Conservation (phyloP, 805 yeast genomes). For the Jamesozyma spencerorum region DNA sequence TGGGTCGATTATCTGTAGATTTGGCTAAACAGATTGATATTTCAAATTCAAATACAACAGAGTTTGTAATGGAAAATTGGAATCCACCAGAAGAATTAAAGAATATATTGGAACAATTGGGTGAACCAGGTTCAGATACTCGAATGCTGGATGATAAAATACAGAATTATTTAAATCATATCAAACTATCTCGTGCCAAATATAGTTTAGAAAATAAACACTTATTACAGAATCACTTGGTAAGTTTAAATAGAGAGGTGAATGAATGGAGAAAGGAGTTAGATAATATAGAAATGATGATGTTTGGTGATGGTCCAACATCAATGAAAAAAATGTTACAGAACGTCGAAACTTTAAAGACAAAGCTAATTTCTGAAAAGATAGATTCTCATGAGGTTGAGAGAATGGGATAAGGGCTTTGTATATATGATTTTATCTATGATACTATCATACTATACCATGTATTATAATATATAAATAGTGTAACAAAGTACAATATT, state of each 20-base stretch:
- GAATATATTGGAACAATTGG: slow-evolving; percentile 15
- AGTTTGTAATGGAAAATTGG: slow-evolving; percentile 18
- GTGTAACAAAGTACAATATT: no score
- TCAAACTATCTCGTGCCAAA: slow-evolving; percentile 26
- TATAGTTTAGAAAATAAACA: slow-evolving; percentile 26
- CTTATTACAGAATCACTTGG: slow-evolving; percentile 16
- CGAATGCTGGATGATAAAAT: slow-evolving; percentile 10
- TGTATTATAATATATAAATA: no score
- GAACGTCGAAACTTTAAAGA: slow-evolving; percentile 17
- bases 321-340: slow-evolving; percentile 25
- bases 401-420: neutral
- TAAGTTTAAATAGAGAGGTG: slow-evolving; percentile 20
- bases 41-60: slow-evolving; percentile 13
- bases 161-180: slow-evolving; percentile 18
- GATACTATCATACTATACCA: no score
- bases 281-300: slow-evolving; percentile 22
- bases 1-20: slow-evolving; percentile 24
- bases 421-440: no score
- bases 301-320: slow-evolving; percentile 26
- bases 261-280: slow-evolving; percentile 26
- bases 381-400: neutral
- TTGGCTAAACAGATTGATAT: slow-evolving; percentile 21
- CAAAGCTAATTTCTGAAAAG: slow-evolving; percentile 6
- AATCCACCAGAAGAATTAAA: slow-evolving; percentile 16
- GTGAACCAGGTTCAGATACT: slow-evolving; percentile 10